Conservation (phyloP, 1,139 yeast species). For the Pichia terricola region DNA sequence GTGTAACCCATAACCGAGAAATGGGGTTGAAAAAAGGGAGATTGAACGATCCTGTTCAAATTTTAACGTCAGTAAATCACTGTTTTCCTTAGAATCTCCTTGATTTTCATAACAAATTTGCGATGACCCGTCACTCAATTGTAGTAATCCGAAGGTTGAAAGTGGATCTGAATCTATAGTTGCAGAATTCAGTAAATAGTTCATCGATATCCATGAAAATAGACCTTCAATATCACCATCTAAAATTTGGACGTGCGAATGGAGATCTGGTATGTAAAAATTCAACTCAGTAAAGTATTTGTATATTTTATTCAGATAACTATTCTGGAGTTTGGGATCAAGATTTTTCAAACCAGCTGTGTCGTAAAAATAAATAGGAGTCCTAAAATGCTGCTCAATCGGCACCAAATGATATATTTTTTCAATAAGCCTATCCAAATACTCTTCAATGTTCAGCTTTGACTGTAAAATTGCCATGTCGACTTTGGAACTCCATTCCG, state of each 20-base stretch:
- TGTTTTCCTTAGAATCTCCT: too few species aligned
- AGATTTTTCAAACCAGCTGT: slow-evolving; percentile 77
- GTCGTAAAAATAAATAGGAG: slow-evolving; percentile 71
- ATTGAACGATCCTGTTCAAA: slow-evolving; percentile 30
- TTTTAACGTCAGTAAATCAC: slow-evolving; percentile 12
- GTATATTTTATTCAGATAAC: slow-evolving; percentile 48
- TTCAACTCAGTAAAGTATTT: slow-evolving; percentile 43
- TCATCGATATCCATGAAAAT: slow-evolving; percentile 74
- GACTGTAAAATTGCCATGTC: slow-evolving; percentile 12
- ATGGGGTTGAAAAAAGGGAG: slow-evolving; percentile 52
- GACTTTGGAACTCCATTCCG: not conserved
- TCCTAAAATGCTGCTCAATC: slow-evolving; percentile 51
- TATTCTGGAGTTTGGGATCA: slow-evolving; percentile 42
- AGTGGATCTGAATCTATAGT: slow-evolving; percentile 21
- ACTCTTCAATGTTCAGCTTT: slow-evolving; percentile 46
- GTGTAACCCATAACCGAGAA: slow-evolving; percentile 68
- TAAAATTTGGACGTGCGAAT: slow-evolving; percentile 54
- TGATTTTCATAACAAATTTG: slow-evolving; percentile 58
- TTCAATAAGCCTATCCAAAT: slow-evolving; percentile 44
- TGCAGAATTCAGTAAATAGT: slow-evolving; percentile 55
- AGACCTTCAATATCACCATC: slow-evolving; percentile 75
- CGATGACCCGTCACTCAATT: slow-evolving; percentile 87
- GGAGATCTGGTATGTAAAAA: slow-evolving; percentile 51
- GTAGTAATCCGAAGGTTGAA: slow-evolving; percentile 56
- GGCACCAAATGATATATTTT: slow-evolving; percentile 58